A percentile compares a stretch with the other conserved stretches of the same genome.
These are phyloP conservation scores for Beauveria caledonica DNA, from an alignment of 2,329 filamentous ascomycete genomes.

Conservation along the genomic window DNA sequence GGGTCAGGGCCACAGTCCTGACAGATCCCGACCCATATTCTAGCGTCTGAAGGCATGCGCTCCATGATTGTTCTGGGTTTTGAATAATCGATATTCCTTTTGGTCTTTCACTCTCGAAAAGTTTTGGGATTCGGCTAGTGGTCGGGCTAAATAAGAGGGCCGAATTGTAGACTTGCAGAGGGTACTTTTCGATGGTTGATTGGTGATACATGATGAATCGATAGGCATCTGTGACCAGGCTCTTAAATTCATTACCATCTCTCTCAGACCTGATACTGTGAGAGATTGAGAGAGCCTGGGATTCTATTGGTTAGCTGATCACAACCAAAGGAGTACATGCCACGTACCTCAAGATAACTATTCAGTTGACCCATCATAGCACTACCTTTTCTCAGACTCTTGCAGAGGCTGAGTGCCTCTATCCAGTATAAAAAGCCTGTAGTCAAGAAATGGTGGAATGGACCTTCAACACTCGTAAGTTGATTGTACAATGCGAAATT, in stretches of 20 bases:
- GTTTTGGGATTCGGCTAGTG: neutral
- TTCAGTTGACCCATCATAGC: neutral
- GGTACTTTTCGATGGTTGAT: neutral
- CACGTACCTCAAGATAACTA: neutral
- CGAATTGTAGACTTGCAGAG: neutral
- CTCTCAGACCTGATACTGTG: no score
- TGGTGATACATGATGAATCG: neutral
- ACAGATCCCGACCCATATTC: no score
- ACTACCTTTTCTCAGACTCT: neutral
- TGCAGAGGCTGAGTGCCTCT: neutral
- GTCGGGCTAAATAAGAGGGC: neutral
- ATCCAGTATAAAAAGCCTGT: neutral
- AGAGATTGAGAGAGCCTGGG: no score
- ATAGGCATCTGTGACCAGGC: neutral
- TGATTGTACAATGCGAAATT: neutral
- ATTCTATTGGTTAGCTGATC: no score
- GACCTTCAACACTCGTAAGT: neutral
- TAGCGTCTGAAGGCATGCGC: no score
- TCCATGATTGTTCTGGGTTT: no score
- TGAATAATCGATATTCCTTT: no score
- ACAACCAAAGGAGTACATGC: no score
- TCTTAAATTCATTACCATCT: neutral
- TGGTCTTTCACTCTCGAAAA: no score
- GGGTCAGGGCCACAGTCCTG: no score
- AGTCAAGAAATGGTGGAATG: neutral